Percentiles rank a stretch among this genome's conserved stretches.
phyloP scores from a whole-genome alignment of 2,329 filamentous ascomycete genomes.

The Cyclaneusma minus region DNA sequence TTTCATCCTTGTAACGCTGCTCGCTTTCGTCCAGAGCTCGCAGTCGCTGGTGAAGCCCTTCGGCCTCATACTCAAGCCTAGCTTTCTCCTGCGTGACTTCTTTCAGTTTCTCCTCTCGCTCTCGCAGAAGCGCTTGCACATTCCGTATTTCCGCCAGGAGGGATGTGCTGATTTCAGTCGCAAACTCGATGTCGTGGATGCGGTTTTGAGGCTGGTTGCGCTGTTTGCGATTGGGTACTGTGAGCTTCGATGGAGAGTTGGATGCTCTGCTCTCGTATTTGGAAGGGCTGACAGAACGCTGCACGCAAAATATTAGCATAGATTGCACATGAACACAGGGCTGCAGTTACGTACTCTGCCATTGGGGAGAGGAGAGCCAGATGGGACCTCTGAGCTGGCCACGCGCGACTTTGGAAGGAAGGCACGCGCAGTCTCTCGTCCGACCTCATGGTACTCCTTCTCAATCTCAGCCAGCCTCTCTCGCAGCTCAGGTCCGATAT shows the following conservation, averaged over 20 bases:
- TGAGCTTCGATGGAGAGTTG: conserved; percentile 78
- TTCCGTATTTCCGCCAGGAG: conserved; percentile 88
- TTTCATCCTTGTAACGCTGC: conserved; percentile 93
- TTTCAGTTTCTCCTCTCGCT: conserved; percentile 78
- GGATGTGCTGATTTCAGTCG: conserved; percentile 94
- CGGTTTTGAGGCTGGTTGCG: conserved; percentile 80
- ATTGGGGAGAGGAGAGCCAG: conserved; percentile 25
- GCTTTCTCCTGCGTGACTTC: conserved; percentile 59
- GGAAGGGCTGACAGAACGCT: conserved; percentile 58
- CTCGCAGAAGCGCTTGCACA: conserved; percentile 67
- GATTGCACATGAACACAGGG: conserved; percentile 1
- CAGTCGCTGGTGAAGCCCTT: conserved; percentile 65
- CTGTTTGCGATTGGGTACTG: conserved; percentile 72
- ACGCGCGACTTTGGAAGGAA: conserved; percentile 76
- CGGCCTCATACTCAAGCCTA: conserved; percentile 66
- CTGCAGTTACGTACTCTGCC: conserved; percentile 23
- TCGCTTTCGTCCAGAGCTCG: conserved; percentile 83
- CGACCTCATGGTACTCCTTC: conserved; percentile 88
- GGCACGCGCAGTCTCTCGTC: conserved; percentile 73
- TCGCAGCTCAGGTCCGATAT: conserved; percentile 70
- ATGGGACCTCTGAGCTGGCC: conserved; percentile 46
- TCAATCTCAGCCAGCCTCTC: conserved; percentile 76
- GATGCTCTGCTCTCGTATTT: conserved; percentile 75
- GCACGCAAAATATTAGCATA: conserved; percentile 7
- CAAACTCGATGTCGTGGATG: conserved; percentile 92